Evolutionary conservation across 2,329 filamentous ascomycete species (phyloP), one percentile per base, ranked within the genome.

Genomic region (Monosporascus sp.): DNA sequence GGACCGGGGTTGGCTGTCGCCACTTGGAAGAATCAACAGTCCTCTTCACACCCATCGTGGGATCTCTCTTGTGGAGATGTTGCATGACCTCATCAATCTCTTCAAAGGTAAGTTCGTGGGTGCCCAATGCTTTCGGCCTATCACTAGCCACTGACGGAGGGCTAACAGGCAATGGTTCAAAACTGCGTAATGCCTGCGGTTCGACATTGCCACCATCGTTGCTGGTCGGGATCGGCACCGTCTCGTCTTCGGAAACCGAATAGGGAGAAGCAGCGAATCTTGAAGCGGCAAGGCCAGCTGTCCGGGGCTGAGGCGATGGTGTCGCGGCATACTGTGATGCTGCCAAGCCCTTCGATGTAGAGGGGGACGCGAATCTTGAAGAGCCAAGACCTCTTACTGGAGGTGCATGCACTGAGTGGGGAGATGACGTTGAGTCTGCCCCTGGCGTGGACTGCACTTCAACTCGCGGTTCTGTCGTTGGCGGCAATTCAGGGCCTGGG

Each of bases 31-130:
- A 69, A 46, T 78, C 74, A 15, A 76, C 68, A 7, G 73, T 74
- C 63, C 85, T 86, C 65, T 91, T 89, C 55, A 91, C 82, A 14
- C 89, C 89, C 68, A 88, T 82, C 50, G 87, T 85, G 2, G 87
- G 88, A 59, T 91, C 84, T 48, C 78, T 82, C 54, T 86, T 81
- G 62, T 91, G 87, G 62, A 97, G 80, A 55, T 94, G 87, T 59
- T 87, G 84, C 91, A 97, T 96, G 50, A 97, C 85, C 45, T 88
- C 90, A 73, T 97, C 92, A 63, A 97, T 92, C 66, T 97, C 91
- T 60, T 93, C 87, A 62, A 89, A 89, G 0, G 86, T 82, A 7
- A 74, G 77, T 57, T 77, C 75, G 20, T 64, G 63, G 7, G 65
- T 64, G 4, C 61, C 58, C 22, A 63, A 58, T n/a, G 57, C 59